A percentile compares a stretch with the other conserved stretches of the same genome.
Evolutionary conservation across 345 rosid species (phyloP).

Genomic region (Isatis tinctoria): DNA sequence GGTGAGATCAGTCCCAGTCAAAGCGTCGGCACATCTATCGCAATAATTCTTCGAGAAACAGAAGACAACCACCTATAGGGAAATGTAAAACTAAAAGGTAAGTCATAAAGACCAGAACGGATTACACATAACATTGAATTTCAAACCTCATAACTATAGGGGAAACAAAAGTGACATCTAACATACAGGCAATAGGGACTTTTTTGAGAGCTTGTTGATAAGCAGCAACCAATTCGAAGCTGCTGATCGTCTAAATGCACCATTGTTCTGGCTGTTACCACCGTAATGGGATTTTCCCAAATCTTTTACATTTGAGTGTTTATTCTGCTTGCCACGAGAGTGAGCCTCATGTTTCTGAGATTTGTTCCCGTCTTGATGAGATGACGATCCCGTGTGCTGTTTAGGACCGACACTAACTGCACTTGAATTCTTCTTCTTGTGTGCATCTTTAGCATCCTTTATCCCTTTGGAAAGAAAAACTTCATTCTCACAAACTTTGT

Average conservation of each 20-base stretch:
- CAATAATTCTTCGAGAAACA: constrained; percentile 96
- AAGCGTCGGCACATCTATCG: constrained; percentile 76
- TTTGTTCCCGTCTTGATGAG: constrained; percentile 50
- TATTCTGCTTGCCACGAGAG: constrained; percentile 66
- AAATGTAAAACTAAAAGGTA: background rate
- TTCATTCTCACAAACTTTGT: constrained; percentile 80
- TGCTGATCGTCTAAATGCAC: constrained; percentile 73
- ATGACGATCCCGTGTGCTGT: constrained; percentile 47
- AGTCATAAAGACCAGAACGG: constrained; percentile 1
- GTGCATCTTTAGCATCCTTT: constrained; percentile 73
- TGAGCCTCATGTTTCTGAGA: constrained; percentile 63
- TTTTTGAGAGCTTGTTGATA: constrained; percentile 79
- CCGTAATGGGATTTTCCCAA: constrained; percentile 41
- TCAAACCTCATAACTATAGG: constrained; percentile 3
- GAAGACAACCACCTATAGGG: constrained; percentile 74
- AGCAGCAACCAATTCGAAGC: constrained; percentile 78
- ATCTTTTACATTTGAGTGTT: constrained; percentile 59
- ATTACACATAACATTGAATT: background rate
- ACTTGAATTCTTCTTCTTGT: constrained; percentile 64
- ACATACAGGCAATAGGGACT: constrained; percentile 79
- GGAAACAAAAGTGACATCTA: constrained; percentile 2
- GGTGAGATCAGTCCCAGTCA: constrained; percentile 77
- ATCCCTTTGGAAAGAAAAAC: constrained; percentile 57
- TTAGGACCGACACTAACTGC: constrained; percentile 40
- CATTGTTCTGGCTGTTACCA: constrained; percentile 58